These are phyloP conservation scores for Heliamphora pulchella DNA, from an alignment of 179 eudicot species.

Conservation along the genomic window DNA sequence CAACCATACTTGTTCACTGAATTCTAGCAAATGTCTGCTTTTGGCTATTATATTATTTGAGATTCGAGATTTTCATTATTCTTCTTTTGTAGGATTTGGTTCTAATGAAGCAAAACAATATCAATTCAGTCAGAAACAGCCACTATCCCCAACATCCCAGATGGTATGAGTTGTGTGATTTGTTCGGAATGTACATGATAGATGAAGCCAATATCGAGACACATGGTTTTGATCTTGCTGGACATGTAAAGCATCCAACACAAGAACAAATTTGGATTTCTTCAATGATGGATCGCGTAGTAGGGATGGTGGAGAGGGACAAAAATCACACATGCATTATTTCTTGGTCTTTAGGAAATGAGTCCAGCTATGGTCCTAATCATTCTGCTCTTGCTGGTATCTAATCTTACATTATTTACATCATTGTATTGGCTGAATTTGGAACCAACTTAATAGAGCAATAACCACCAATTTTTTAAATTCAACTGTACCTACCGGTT, in stretches of 20 bases:
- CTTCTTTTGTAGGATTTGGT: conserved; percentile 66
- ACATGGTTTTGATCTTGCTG: conserved; percentile 84
- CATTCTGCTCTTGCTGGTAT: conserved; percentile 95
- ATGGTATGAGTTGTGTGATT: conserved; percentile 96
- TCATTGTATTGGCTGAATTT: neutral
- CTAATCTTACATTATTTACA: neutral
- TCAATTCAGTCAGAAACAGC: conserved; percentile 94
- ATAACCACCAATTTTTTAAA: neutral
- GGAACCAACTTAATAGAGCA: neutral
- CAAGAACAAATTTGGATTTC: conserved; percentile 75
- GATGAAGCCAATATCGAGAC: conserved; percentile 99
- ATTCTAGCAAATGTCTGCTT: neutral
- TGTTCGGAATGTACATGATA: conserved; percentile 98
- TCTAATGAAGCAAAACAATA: conserved; percentile 87
- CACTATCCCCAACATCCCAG: conserved; percentile 96
- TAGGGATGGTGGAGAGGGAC: conserved; percentile 97
- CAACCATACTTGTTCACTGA: conserved; percentile 8
- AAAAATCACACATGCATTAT: conserved; percentile 93
- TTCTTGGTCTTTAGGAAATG: conserved; percentile 95
- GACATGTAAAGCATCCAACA: conserved; percentile 73
- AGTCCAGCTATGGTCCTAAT: conserved; percentile 92
- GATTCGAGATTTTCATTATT: neutral
- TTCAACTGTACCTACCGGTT: neutral
- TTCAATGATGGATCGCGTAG: conserved; percentile 85
- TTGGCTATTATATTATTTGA: neutral